phyloP scores from a whole-genome alignment of 164 flowering plant species.

The Euptelea pleiosperma region DNA sequence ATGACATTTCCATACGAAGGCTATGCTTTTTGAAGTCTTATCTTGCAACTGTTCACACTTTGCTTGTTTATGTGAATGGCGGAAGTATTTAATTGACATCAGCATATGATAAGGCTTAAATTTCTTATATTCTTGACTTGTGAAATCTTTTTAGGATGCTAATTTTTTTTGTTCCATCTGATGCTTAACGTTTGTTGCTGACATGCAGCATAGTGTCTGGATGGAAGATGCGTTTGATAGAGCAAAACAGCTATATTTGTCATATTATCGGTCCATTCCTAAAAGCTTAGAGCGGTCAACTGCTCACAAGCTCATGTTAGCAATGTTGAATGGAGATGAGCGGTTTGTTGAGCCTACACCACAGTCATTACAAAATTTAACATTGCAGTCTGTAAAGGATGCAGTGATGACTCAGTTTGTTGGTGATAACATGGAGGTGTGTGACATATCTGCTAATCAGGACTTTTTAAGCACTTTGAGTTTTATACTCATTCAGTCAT shows the following conservation, averaged over 20 bases:
- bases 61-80: no score
- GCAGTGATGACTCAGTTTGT: conserved; percentile 96
- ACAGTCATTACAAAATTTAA: conserved; percentile 65
- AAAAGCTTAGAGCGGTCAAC: conserved; percentile 97
- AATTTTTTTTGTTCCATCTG: conserved; percentile 1
- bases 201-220: conserved; percentile 96
- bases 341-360: conserved; percentile 99
- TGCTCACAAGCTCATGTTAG: conserved; percentile 94
- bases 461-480: conserved; percentile 4
- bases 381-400: conserved; percentile 67
- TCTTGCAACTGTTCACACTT: no score
- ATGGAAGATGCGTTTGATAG: conserved; percentile 98
- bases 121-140: not conserved
- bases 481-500: not conserved
- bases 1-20: no score
- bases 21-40: no score
- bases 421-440: conserved; percentile 92
- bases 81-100: no score
- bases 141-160: not conserved
- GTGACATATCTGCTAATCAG: conserved; percentile 10
- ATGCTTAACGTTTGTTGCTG: conserved; percentile 19
- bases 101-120: not conserved
- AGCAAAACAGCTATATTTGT: conserved; percentile 86
- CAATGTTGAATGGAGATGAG: conserved; percentile 97
- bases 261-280: conserved; percentile 93